phyloP scores from a whole-genome alignment of 768 basidiomycete species.

The Hygrophoropsis aurantiaca region DNA sequence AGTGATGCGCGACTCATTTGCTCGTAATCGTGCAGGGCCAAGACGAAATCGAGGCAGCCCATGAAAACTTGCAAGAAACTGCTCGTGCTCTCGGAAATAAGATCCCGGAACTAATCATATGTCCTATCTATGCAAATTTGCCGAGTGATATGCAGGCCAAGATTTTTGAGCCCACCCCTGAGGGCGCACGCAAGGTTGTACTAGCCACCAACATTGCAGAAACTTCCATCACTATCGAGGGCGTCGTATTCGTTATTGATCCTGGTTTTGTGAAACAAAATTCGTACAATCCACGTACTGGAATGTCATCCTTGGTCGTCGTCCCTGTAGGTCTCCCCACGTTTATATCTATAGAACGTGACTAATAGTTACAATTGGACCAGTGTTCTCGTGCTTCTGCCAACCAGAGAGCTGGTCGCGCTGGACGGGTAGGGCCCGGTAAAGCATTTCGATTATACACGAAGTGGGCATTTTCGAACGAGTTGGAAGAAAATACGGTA shows the following conservation, averaged over 20 bases:
- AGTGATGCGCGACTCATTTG: neutral
- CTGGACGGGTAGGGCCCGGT: constrained; percentile 96
- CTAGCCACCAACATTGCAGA: constrained; percentile 99
- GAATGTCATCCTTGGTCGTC: constrained; percentile 95
- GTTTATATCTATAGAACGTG: neutral
- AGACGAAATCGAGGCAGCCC: constrained; percentile 98
- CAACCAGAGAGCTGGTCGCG: constrained; percentile 94
- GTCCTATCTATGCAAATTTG: constrained; percentile 98
- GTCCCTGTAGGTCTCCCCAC: constrained; percentile 72
- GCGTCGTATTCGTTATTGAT: constrained; percentile 98
- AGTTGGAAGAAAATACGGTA: constrained; percentile 94
- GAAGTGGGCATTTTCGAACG: constrained; percentile 96
- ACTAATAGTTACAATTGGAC: constrained; percentile 1
- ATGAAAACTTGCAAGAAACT: constrained; percentile 95
- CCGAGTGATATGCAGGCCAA: constrained; percentile 99
- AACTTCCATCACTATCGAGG: constrained; percentile 98
- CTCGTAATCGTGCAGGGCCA: constrained; percentile 59
- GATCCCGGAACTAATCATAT: constrained; percentile 89
- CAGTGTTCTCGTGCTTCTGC: constrained; percentile 97
- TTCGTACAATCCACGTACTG: constrained; percentile 96
- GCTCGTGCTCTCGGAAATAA: constrained; percentile 94
- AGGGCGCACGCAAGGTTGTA: constrained; percentile 95
- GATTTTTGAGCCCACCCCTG: constrained; percentile 98
- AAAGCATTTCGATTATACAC: constrained; percentile 99
- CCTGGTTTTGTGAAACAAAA: constrained; percentile 99